These are phyloP conservation scores for Agaricus sinodeliciosus DNA, from an alignment of 768 basidiomycete species.

Conservation along the genomic window DNA sequence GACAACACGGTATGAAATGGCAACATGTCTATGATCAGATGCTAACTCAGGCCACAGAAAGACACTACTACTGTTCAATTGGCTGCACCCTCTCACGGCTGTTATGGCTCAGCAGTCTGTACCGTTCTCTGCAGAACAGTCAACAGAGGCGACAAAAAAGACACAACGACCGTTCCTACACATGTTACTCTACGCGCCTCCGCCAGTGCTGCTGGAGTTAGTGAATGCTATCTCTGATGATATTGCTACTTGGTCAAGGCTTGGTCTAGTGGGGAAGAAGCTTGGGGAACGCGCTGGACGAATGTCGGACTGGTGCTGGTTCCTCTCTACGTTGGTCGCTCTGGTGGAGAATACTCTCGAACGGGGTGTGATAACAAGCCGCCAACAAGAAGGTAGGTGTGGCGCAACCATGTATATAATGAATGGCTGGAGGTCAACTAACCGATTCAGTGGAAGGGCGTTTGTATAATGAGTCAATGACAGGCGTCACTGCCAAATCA, in stretches of 20 bases:
- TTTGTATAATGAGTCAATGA: constrained; percentile 67
- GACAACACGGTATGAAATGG: constrained; percentile 51
- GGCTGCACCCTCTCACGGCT: constrained; percentile 68
- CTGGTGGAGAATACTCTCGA: constrained; percentile 83
- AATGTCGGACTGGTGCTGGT: constrained; percentile 85
- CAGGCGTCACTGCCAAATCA: constrained; percentile 62
- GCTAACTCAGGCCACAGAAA: constrained; percentile 41
- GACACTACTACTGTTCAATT: constrained; percentile 77
- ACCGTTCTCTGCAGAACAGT: constrained; percentile 47
- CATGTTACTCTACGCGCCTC: constrained; percentile 71
- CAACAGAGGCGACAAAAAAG: constrained; percentile 28
- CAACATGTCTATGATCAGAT: background rate
- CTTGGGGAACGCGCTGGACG: constrained; percentile 64
- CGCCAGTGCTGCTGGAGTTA: constrained; percentile 75
- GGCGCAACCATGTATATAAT: constrained; percentile 7
- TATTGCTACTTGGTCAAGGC: constrained; percentile 62
- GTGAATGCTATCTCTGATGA: constrained; percentile 74
- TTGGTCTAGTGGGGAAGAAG: constrained; percentile 63
- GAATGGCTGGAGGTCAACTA: constrained; percentile 2
- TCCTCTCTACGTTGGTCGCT: constrained; percentile 70
- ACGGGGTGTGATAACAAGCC: constrained; percentile 57
- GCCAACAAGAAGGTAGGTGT: constrained; percentile 52
- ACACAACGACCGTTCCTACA: constrained; percentile 60
- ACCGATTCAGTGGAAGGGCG: constrained; percentile 58
- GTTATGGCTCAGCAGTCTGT: constrained; percentile 66